Conservation (phyloP, 2,329 filamentous ascomycete species). For the Parastagonospora nodorum region DNA sequence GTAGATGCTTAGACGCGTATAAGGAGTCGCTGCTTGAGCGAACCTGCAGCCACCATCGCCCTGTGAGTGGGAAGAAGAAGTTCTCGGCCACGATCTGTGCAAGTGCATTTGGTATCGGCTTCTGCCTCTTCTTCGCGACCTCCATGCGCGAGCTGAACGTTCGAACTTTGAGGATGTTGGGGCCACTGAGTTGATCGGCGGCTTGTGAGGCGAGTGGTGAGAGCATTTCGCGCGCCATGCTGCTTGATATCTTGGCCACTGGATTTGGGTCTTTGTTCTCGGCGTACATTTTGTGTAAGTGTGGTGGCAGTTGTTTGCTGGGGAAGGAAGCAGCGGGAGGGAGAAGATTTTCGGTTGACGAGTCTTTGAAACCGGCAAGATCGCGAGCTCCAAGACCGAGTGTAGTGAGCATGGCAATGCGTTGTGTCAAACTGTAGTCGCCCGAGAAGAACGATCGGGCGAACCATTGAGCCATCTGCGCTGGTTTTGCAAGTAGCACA, state of each 20-base stretch:
- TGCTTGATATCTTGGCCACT: conserved; percentile 70
- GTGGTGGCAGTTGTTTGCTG: conserved; percentile 76
- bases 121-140: conserved; percentile 63
- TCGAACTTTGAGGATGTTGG: conserved; percentile 83
- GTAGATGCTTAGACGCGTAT: conserved; percentile 74
- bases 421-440: conserved; percentile 86
- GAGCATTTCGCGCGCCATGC: conserved; percentile 74
- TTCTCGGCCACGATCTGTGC: conserved; percentile 73
- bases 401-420: conserved; percentile 79
- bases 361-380: conserved; percentile 73
- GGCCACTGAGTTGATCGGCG: conserved; percentile 78
- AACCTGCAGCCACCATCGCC: conserved; percentile 72
- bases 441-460: conserved; percentile 85
- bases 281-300: conserved; percentile 74
- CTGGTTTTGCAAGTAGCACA: conserved; percentile 75
- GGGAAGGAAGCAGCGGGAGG: conserved; percentile 65
- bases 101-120: conserved; percentile 74
- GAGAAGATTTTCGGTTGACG: conserved; percentile 54
- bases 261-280: conserved; percentile 55
- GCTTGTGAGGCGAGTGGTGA: conserved; percentile 80
- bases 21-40: conserved; percentile 61
- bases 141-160: conserved; percentile 83
- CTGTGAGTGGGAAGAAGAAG: conserved; percentile 87
- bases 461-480: conserved; percentile 82
- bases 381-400: conserved; percentile 84